Conservation (phyloP, 495 filamentous ascomycete species). For the Trichocladium antarcticum region DNA sequence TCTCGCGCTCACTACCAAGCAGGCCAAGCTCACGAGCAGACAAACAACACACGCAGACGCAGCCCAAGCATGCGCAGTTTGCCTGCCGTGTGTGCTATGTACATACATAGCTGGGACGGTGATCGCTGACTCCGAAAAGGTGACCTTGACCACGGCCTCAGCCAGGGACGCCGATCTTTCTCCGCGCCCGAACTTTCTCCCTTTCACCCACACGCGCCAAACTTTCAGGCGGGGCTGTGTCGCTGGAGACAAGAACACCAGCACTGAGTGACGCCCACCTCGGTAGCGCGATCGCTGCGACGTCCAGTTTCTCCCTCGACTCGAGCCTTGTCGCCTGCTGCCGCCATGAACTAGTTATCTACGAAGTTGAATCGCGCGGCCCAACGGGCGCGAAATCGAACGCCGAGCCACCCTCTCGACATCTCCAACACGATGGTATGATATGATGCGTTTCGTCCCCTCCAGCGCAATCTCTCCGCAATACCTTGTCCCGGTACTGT, state of each 20-base stretch:
- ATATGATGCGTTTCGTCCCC: not conserved
- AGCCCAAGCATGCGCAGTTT: too few species aligned
- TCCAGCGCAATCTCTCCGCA: not conserved
- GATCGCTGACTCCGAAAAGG: not conserved
- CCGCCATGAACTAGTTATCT: constrained; percentile 27
- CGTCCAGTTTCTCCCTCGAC: not conserved
- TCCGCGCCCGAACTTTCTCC: not conserved
- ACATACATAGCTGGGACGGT: too few species aligned
- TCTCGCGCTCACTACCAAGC: too few species aligned
- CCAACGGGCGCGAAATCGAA: constrained; percentile 10
- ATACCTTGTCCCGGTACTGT: too few species aligned
- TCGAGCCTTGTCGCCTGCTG: not conserved
- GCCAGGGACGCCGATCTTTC: not conserved
- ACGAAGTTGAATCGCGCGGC: constrained; percentile 20
- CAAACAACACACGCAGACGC: too few species aligned
- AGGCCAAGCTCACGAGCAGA: too few species aligned
- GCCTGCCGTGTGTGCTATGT: too few species aligned
- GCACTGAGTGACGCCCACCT: not conserved
- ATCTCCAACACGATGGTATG: constrained; percentile 18
- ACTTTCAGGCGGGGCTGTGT: too few species aligned
- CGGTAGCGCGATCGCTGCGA: too few species aligned
- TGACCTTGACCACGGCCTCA: not conserved
- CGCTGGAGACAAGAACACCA: too few species aligned
- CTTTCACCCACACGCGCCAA: too few species aligned
- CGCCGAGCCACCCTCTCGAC: not conserved